Percentiles rank a stretch among this genome's conserved stretches.
Evolutionary conservation across 73 alveolate genomes (phyloP).

Genomic region (Stentor roeselii): DNA sequence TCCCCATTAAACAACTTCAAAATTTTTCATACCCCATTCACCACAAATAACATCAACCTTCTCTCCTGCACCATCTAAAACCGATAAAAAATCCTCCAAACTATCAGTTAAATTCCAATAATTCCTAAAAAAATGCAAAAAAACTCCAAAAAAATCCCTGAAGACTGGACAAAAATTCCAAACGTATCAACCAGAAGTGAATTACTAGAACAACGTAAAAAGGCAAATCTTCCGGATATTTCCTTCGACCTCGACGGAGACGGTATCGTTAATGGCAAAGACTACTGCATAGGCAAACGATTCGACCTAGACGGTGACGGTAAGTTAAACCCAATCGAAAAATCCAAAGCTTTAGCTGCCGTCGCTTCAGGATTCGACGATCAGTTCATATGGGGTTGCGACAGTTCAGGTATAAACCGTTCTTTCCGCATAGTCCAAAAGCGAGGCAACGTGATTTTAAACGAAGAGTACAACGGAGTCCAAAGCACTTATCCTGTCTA

Average conservation of each 20-base stretch:
- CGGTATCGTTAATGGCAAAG: slow-evolving; percentile 85
- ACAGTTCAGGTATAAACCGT: background rate
- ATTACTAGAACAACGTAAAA: slow-evolving; percentile 43
- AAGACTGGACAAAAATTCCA: no score
- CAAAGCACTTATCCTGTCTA: background rate
- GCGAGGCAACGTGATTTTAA: background rate
- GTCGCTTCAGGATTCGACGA: slow-evolving; percentile 34
- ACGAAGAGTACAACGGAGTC: background rate
- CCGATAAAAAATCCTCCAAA: no score
- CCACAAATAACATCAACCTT: no score
- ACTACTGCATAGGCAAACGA: slow-evolving; percentile 71
- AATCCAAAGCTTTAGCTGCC: slow-evolving; percentile 34
- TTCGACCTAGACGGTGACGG: slow-evolving; percentile 84
- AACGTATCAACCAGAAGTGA: slow-evolving; percentile 42
- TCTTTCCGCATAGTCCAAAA: background rate
- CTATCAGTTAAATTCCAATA: no score
- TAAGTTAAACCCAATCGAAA: slow-evolving; percentile 62
- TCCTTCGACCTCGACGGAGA: slow-evolving; percentile 84
- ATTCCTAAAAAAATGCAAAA: no score
- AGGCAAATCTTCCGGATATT: slow-evolving; percentile 68
- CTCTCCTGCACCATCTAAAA: no score
- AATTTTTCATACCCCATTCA: no score
- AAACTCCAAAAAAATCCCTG: no score
- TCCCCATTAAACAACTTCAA: no score
- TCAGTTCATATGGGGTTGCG: slow-evolving; percentile 61